phyloP scores from a whole-genome alignment of 768 basidiomycete genomes.

The Leccinum uliginosum region DNA sequence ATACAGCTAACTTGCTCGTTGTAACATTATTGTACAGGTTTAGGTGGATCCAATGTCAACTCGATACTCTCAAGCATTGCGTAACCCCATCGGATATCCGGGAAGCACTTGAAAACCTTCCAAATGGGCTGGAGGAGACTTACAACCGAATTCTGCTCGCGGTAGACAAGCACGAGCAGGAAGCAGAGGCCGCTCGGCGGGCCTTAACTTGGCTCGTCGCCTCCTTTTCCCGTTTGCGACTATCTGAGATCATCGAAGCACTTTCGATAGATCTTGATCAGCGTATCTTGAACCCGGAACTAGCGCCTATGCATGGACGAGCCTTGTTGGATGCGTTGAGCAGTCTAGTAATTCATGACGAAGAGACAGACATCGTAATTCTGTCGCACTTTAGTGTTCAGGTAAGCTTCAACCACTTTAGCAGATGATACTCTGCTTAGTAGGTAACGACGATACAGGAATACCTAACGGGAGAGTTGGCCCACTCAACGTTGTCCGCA shows the following conservation, averaged over 20 bases:
- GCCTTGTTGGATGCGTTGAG: neutral
- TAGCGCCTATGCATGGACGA: neutral
- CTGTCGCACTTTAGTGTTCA: conserved; percentile 8
- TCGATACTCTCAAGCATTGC: conserved; percentile 7
- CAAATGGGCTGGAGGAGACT: conserved; percentile 2
- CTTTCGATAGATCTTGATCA: neutral
- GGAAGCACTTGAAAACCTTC: conserved; percentile 4
- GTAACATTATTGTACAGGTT: conserved; percentile 5
- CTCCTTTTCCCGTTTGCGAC: neutral
- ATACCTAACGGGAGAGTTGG: neutral
- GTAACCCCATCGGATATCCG: neutral
- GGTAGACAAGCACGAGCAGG: neutral
- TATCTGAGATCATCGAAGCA: conserved; percentile 5
- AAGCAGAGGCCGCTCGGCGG: neutral
- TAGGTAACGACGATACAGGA: neutral
- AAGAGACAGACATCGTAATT: neutral
- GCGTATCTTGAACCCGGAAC: neutral
- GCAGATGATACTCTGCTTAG: neutral
- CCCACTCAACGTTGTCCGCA: neutral
- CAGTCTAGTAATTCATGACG: neutral
- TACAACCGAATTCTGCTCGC: conserved; percentile 6
- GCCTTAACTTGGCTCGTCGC: conserved; percentile 9
- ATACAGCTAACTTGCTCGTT: neutral
- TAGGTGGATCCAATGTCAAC: conserved; percentile 18
- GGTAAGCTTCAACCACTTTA: neutral